phyloP scores from a whole-genome alignment of 148 eudicot genomes.

The Vaccinium vitisidaea region DNA sequence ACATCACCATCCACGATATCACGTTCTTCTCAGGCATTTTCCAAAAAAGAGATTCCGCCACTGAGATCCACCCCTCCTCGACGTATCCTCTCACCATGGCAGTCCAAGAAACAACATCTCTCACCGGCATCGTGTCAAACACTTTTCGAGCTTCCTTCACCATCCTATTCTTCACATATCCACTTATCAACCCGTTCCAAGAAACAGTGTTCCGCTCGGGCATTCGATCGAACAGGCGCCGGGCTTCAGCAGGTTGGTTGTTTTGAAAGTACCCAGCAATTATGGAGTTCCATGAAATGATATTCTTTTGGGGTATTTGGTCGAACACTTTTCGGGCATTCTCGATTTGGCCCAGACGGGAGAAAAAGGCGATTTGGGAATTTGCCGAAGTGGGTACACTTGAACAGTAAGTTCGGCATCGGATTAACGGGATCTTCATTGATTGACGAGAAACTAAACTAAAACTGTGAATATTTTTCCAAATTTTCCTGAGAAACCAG shows the following conservation, averaged over 20 bases:
- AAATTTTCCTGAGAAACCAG: not conserved
- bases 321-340: constrained; percentile 38
- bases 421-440: constrained; percentile 22
- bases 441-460: constrained; percentile 1
- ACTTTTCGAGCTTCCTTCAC: constrained; percentile 37
- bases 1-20: constrained; percentile 45
- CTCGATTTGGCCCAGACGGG: constrained; percentile 35
- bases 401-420: constrained; percentile 23
- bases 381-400: constrained; percentile 23
- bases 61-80: constrained; percentile 33
- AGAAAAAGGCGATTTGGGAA: constrained; percentile 27
- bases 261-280: constrained; percentile 40
- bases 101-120: constrained; percentile 49
- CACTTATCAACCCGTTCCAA: constrained; percentile 46
- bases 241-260: constrained; percentile 37
- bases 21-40: constrained; percentile 45
- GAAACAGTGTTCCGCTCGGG: constrained; percentile 36
- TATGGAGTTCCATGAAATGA: constrained; percentile 45
- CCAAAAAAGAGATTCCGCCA: constrained; percentile 40
- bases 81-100: constrained; percentile 44
- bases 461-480: not conserved
- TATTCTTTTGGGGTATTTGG: constrained; percentile 22
- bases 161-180: constrained; percentile 44
- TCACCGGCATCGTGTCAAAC: constrained; percentile 40
- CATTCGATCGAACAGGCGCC: constrained; percentile 42